Evolutionary conservation across 331 rosid species (phyloP), one percentile per base, ranked within the genome.

Genomic region (Malus hybrid): DNA sequence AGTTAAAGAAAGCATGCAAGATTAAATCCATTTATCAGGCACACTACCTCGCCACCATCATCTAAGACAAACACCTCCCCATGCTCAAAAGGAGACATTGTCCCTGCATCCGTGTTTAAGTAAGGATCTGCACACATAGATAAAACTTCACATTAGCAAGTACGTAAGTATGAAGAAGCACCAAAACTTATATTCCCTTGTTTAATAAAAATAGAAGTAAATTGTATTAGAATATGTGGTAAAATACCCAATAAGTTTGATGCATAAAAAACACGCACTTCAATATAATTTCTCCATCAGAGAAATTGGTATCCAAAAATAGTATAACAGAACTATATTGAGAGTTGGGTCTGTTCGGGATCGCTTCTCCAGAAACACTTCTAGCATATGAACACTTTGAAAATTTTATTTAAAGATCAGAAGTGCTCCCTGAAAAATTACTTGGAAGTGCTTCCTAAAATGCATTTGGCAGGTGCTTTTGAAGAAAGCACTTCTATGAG

Each of bases 21-120:
- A 60, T 20, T 9, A 69, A 31, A 7, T 48, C 64, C 27, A 14
- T 46, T 70, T 32, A 27, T 34, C 50, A n/a, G 54, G 71, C 20
- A 70, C 42, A 73, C 82, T 89, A 92, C 97, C 97, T 92, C 97
- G 1, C 97, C 97, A 0, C 97, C 97, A 76, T 92, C 97, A 32
- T 92, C 97, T 70, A 92, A 81, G 77, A 92, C 97, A 73, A 86
- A 92, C 73, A 92, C 97, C 79, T 92, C 97, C 68, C 97, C 96
- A 60, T 92, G 97, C 82, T 89, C 96, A 72, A 92, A 88, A 52
- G 97, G 97, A 78, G 97, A 89, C 97, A 92, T 92, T 34, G 97
- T 92, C 63, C 97, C 96, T 0, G 97, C 97, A 85, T 92, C 97
- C 3, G 93, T 92, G 81, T 92, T 92, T 73, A 92, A 82, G 79